These are phyloP conservation scores for Wallacemonas sp. DNA, from an alignment of 208 protist genomes.

Conservation along the genomic window DNA sequence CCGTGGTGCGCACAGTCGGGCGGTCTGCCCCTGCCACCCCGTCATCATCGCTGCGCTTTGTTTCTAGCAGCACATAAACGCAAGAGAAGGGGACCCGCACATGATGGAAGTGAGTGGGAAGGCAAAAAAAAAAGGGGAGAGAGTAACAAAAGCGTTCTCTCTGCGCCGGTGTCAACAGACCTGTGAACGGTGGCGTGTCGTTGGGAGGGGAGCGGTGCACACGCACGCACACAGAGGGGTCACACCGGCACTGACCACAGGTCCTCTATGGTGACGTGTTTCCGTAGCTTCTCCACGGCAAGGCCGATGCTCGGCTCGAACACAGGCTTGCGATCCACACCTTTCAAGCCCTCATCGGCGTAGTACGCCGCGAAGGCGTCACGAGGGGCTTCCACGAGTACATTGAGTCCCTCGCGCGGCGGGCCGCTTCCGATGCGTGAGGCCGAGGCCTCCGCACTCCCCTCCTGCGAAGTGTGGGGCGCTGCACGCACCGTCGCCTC, in stretches of 20 bases:
- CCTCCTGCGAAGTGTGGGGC: neutral
- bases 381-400: slow-evolving; percentile 64
- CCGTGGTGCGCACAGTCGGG: too few relatives aligned
- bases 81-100: slow-evolving; percentile 11
- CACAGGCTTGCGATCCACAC: slow-evolving; percentile 67
- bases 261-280: slow-evolving; percentile 67
- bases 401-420: slow-evolving; percentile 60
- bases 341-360: slow-evolving; percentile 82
- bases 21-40: too few relatives aligned
- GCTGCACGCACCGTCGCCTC: neutral
- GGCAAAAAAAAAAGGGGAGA: slow-evolving; percentile 25
- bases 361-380: slow-evolving; percentile 94
- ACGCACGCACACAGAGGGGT: neutral
- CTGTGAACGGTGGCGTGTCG: neutral
- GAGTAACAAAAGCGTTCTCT: neutral
- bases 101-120: neutral
- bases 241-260: slow-evolving; percentile 69
- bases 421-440: neutral
- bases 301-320: slow-evolving; percentile 83
- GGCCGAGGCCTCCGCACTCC: neutral
- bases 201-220: neutral
- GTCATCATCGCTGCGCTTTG: too few relatives aligned
- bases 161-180: too few relatives aligned
- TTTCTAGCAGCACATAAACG: neutral
- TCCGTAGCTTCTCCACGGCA: slow-evolving; percentile 90